Base-by-base conservation (phyloP, 2,329 filamentous ascomycete species). In the Rhexocercosporidium sp. region DNA sequence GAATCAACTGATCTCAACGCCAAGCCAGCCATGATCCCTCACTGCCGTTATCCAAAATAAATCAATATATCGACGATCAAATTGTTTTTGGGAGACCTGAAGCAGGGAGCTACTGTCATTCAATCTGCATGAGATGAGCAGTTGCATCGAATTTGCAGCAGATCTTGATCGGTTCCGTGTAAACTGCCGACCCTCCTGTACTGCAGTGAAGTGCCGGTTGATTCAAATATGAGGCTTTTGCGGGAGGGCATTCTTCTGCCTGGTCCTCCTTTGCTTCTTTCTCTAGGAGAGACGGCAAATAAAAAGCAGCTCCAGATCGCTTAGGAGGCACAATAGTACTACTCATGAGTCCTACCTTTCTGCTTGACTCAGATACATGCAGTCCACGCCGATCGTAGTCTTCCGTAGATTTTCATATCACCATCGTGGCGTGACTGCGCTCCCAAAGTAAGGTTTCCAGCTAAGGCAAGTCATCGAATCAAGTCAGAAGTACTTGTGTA, bases 401-500 rank as follows among this genome's bases (percentile, higher is more conserved):
- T 27, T 31, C 31, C 44, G 6, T 27, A 14, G 20, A 39, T 27
- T 53, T 51, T 54, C 59, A 59, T 57, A 47, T 62, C 34, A 62
- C 29, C 61, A 65, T 49, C 51, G 56, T 61, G 57, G 39, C 54
- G 31, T 51, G 39, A 57, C 12, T 41, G 41, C 20, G 31, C 29
- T 27, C 37, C 16, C 34, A 57, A 56, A 67, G 65, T 49, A 66
- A 57, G 34, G 56, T 64, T 64, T 64, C 41, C 31, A 53, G 29
- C 61, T 64, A 61, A 62, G 37, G 61, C 56, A 64, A 57, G 56
- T 64, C 56, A 64, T 64, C 49, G 14, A 64, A 64, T 64, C 49
- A n/a, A 64, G 44, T 67, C 47, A 37, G 25, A 53, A 57, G 14
- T n/a, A 47, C 16, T 29, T 22, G n/a, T n/a, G n/a, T n/a, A 37